Evolutionary conservation across 495 filamentous ascomycete genomes (phyloP), one percentile per base, ranked within the genome.

Genomic region (Terfezia claveryi): DNA sequence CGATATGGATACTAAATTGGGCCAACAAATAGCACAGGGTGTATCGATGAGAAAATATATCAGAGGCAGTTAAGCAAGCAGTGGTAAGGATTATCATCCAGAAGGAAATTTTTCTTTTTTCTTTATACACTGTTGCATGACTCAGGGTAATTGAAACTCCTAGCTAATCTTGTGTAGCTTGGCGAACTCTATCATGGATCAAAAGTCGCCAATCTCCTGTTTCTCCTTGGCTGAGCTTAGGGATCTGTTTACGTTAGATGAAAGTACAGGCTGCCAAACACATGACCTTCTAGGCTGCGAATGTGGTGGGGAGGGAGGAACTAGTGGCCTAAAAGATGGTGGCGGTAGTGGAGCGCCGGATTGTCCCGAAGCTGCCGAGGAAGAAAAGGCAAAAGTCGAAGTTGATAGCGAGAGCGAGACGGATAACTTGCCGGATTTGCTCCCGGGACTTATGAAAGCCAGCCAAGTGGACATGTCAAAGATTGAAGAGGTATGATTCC

Each of bases 31-130:
- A 14, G 17, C 27, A 62, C 81, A 32, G 83, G 83, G 5, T 81
- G 75, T 17, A 68, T 89, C 36, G 83, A 89, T 57, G 83, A 89
- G 68, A 87, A 86, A 68, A 87, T 89, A 57, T 87, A 76, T 70
- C 83, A 87, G 64, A 71, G 83, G n/a, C 83, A 89, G 62, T 69
- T 85, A 3, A 82, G 79, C 37, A 89, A 89, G 68, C 69, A 77
- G 46, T 81, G 81, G 4, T 46, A 14, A 20, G 41, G 4, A 14
- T 46, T 46, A 14, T 4, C 41, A 2, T 46, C 17, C 17, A 14
- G 14, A 46, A 46, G 41, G 41, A 46, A 46, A 5, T 46, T 0
- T 14, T 46, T 1, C 68, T 83, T 46, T 0, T 14, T 46, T 1
- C 68, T 83, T n/a, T 78, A 78, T 11, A 79, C 41, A 46, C 41